Conservation (phyloP, 164 flowering plant species). For the Vitis amurensis region DNA sequence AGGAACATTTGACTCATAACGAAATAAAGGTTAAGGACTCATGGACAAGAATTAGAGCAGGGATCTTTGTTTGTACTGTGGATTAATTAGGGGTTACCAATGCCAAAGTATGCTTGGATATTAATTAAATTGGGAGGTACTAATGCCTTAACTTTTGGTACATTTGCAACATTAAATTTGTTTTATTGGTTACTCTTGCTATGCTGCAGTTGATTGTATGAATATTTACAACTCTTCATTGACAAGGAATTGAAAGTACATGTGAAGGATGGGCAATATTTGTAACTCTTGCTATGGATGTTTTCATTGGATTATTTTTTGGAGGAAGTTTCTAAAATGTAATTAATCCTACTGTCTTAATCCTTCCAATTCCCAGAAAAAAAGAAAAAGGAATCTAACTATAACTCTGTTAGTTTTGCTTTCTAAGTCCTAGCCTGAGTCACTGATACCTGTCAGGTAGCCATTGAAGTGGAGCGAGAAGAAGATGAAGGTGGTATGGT, state of each 20-base stretch:
- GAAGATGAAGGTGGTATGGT: slow-evolving; percentile 90
- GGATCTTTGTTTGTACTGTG: too few species aligned
- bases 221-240: too few species aligned
- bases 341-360: background rate
- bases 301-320: background rate
- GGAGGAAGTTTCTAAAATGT: background rate
- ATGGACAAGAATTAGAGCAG: too few species aligned
- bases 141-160: background rate
- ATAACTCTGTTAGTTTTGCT: background rate
- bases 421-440: background rate
- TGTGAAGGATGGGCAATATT: background rate
- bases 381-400: too few species aligned
- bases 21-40: too few species aligned
- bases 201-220: too few species aligned
- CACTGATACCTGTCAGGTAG: slow-evolving; percentile 50
- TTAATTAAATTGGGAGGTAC: background rate
- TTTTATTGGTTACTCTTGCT: background rate
- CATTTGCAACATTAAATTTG: background rate
- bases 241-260: too few species aligned
- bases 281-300: background rate
- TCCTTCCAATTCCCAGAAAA: background rate
- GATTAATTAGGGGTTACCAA: too few species aligned
- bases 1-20: too few species aligned
- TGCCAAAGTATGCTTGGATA: background rate
- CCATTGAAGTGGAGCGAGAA: slow-evolving; percentile 90